Conservation (phyloP, 179 eudicot species). For the Nepenthes alata region DNA sequence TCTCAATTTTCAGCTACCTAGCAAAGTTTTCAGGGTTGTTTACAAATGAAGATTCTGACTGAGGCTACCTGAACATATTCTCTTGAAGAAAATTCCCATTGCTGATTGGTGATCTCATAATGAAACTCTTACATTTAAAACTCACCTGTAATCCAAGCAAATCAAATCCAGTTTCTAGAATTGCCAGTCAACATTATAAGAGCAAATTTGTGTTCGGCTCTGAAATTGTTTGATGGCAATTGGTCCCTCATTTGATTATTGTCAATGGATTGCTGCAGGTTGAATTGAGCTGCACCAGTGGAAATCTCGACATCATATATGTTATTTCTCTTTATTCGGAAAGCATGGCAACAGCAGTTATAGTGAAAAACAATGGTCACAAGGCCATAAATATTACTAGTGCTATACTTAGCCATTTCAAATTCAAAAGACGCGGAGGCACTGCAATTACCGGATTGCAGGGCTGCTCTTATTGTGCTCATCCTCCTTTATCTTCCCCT, state of each 20-base stretch:
- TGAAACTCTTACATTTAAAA: no score
- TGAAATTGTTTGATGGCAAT: not conserved
- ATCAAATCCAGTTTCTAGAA: no score
- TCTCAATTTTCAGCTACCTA: no score
- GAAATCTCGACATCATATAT: slow-evolving; percentile 53
- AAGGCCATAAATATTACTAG: slow-evolving; percentile 41
- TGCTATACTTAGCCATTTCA: slow-evolving; percentile 69
- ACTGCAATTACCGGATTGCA: slow-evolving; percentile 53
- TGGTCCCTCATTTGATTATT: not conserved
- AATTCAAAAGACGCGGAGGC: slow-evolving; percentile 40
- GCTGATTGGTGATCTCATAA: no score
- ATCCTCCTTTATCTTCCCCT: slow-evolving; percentile 67
- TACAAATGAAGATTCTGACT: no score
- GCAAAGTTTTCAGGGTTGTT: no score
- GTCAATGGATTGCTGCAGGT: slow-evolving; percentile 34
- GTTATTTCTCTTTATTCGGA: slow-evolving; percentile 59
- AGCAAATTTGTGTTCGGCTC: not conserved
- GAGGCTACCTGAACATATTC: no score
- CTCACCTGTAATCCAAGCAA: no score
- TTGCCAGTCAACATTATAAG: not conserved
- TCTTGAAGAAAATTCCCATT: no score
- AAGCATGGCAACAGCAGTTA: slow-evolving; percentile 79
- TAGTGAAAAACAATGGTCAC: slow-evolving; percentile 67
- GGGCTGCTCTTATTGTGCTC: slow-evolving; percentile 62
- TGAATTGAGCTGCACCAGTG: slow-evolving; percentile 60